Evolutionary conservation across 805 yeast genomes (phyloP), one percentile per base, ranked within the genome.

Genomic region (Saccharomyces mikatae): DNA sequence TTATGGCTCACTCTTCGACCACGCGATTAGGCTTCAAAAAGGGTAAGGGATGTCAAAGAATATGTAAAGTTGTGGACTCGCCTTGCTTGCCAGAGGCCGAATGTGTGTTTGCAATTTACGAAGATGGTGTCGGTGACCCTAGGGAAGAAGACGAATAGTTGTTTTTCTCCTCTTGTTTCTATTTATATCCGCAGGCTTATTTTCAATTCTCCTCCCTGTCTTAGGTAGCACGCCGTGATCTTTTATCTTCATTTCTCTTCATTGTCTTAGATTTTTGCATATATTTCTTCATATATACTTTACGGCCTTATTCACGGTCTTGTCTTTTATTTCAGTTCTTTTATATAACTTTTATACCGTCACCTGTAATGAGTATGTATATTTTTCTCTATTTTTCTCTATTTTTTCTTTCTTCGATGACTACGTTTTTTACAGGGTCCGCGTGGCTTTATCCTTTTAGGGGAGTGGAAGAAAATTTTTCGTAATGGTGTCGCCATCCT

Each of bases 21-120:
- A 94, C 99, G 2, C 80, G 99, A 65, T 78, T 94, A 56, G 86
- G 87, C 53, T 84, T 94, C 70, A 87, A 86, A 66, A 94, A 94
- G 73, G 97, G 96, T 52, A 82, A 85, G 64, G 97, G 87, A 17
- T 95, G 89, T 61, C 91, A 88, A 66, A 85, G 99, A 76, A 84
- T 89, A 27, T 94, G 98, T 74, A 90, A 89, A 71, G 87, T 94
- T 49, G 90, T 89, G 62, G 99, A 94, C 69, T 89, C 97, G 57
- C 99, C 99, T 2, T 91, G 97, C 66, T 76, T 94, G 56, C 97
- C 99, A 0, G 98, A 94, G 68, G 84, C 94, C 52, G 98, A 94
- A 63, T 87, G 96, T 63, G 86, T 89, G 6, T 92, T 94, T 74
- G 97, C 97, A 4, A 89, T 94, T 58, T 94, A 91, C 67, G 96